Conservation (phyloP, 2,329 filamentous ascomycete species). For the Hirsutella rhossiliensis region DNA sequence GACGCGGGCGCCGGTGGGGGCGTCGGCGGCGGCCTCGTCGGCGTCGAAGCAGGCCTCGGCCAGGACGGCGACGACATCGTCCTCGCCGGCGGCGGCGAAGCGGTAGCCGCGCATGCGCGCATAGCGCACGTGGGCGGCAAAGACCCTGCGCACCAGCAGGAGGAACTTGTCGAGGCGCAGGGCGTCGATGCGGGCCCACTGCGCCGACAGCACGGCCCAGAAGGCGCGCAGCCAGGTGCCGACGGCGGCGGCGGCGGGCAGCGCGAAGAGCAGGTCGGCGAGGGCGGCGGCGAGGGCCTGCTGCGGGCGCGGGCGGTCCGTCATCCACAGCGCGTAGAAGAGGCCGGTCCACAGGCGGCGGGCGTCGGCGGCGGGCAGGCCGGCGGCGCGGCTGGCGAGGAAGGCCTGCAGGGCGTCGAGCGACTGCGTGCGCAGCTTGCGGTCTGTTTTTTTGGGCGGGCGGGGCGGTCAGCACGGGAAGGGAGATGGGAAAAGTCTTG, state of each 20-base stretch:
- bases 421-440: constrained; percentile 64
- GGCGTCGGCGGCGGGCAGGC: constrained; percentile 59
- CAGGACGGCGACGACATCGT: constrained; percentile 13
- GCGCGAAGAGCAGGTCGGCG: constrained; percentile 47
- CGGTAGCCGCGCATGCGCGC: constrained; percentile 20
- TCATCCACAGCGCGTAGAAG: constrained; percentile 91
- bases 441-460: constrained; percentile 43
- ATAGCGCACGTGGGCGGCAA: constrained; percentile 56
- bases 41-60: constrained; percentile 19
- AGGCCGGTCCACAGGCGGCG: constrained; percentile 85
- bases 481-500: not conserved
- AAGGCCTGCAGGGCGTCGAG: constrained; percentile 67
- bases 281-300: constrained; percentile 72
- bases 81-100: constrained; percentile 6
- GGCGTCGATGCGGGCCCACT: constrained; percentile 66
- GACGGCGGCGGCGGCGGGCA: constrained; percentile 15
- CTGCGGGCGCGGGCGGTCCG: constrained; percentile 77
- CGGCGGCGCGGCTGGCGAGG: constrained; percentile 49
- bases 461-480: too few species aligned
- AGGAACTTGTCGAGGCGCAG: constrained; percentile 88
- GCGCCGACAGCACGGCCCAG: constrained; percentile 56
- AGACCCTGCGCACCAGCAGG: constrained; percentile 65
- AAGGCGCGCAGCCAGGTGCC: constrained; percentile 46
- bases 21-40: constrained; percentile 27
- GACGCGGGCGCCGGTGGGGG: too few species aligned